Base-by-base conservation (phyloP, 2,329 filamentous ascomycete genomes). In the Arthrinium phaeospermum region DNA sequence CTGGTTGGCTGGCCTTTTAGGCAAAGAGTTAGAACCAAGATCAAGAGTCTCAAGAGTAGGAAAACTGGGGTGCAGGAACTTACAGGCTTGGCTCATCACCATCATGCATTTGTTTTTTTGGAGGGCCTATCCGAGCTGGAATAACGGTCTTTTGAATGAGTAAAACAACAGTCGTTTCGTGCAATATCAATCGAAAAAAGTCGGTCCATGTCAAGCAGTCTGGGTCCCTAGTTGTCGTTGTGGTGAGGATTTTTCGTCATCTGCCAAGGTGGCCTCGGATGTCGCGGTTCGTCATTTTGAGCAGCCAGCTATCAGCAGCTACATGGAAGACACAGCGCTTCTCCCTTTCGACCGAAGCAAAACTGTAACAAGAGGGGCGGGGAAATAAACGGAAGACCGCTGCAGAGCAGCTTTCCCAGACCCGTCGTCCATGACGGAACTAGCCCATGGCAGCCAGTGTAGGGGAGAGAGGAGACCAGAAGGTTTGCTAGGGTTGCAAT, bases 401-500 rank as follows among this genome's bases (percentile, higher is more conserved):
- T 64, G 57, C 22, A 64, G 37, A 30, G 27, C 53, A n/a, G 53
- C 30, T 64, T 24, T n/a, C 34, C 22, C 34, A 41, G 57, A 34
- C 34, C 30, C 57, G n/a, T 64, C 53, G 4, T 64, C 34, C 34
- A 22, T 19, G 57, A 19, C 22, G n/a, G 57, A 64, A 7, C 16
- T 22, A 61, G 53, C 30, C 53, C 53, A 22, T 37, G 30, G 30
- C 53, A 34, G 30, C 53, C 53, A 34, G 53, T 34, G 53, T 61
- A 61, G 19, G 34, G 34, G 57, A 22, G 27, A 64, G 57, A 30
- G 57, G 57, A 64, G 57, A 64, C n/a, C 19, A 5, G 19, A 64
- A 4, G n/a, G 19, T 41, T 41, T 64, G 34, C 57, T 64, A 64
- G 57, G 57, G 57, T 41, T 64, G 57, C 22, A 64, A 64, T n/a